phyloP scores from a whole-genome alignment of 805 yeast species.

The Candida chilensis region DNA sequence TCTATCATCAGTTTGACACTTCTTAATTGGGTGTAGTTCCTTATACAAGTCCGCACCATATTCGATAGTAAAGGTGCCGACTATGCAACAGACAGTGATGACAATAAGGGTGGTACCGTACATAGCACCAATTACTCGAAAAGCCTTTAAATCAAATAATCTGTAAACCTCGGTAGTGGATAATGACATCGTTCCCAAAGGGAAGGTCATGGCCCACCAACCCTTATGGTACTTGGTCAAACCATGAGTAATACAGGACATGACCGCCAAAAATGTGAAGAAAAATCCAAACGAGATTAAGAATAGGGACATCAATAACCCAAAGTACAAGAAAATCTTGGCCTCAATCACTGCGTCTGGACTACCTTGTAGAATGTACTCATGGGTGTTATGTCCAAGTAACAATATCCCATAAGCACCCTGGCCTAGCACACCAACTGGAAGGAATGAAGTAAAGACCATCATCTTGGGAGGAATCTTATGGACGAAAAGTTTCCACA shows the following conservation, averaged over 20 bases:
- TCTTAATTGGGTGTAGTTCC: too few species aligned
- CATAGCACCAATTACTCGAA: conserved; percentile 53
- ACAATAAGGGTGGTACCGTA: conserved; percentile 46
- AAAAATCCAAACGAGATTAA: conserved; percentile 50
- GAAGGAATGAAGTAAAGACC: conserved; percentile 64
- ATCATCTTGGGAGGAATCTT: conserved; percentile 43
- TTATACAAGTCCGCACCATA: background rate
- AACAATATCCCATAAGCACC: conserved; percentile 63
- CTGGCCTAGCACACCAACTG: conserved; percentile 82
- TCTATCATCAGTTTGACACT: too few species aligned
- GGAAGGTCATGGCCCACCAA: conserved; percentile 88
- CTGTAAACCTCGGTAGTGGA: conserved; percentile 44
- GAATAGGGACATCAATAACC: conserved; percentile 31
- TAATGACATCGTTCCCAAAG: conserved; percentile 73
- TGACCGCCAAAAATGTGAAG: conserved; percentile 24
- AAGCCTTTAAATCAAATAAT: conserved; percentile 42
- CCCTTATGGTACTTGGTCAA: conserved; percentile 21
- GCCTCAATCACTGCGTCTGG: background rate
- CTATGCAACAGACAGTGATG: conserved; percentile 32
- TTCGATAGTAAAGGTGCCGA: conserved; percentile 14
- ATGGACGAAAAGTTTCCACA: conserved; percentile 48
- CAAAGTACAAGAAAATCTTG: conserved; percentile 14
- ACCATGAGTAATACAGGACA: conserved; percentile 10
- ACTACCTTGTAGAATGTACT: conserved; percentile 1
- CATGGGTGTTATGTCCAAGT: conserved; percentile 33